Percentiles rank a stretch among this genome's conserved stretches.
Evolutionary conservation across 2,329 filamentous ascomycete species (phyloP).

Genomic region (Alternaria postmessia): DNA sequence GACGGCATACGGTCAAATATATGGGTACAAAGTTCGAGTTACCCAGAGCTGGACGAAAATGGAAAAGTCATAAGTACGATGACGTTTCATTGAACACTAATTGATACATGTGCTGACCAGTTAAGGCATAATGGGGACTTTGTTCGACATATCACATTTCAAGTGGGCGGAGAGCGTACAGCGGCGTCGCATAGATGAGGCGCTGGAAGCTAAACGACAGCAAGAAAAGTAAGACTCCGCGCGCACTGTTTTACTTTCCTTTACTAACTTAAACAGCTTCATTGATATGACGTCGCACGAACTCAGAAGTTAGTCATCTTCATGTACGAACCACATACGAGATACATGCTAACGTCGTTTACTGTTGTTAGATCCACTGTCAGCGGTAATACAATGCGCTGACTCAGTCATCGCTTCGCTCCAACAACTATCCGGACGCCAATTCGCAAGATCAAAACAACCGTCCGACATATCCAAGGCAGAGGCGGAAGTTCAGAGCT

Average conservation of each 20-base stretch:
- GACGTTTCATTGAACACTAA: fast-evolving
- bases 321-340: background rate
- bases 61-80: conserved; percentile 35
- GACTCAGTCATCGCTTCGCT: conserved; percentile 51
- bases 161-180: conserved; percentile 51
- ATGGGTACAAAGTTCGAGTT: conserved; percentile 39
- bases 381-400: conserved; percentile 54
- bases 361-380: conserved; percentile 27
- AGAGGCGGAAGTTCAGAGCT: conserved; percentile 29
- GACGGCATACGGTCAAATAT: conserved; percentile 34
- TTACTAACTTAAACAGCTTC: conserved; percentile 29
- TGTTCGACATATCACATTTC: conserved; percentile 50
- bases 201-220: conserved; percentile 48
- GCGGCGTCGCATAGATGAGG: conserved; percentile 44
- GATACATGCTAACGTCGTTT: background rate
- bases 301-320: conserved; percentile 24
- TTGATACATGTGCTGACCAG: background rate
- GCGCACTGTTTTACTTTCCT: background rate
- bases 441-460: conserved; percentile 1
- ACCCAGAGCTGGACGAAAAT: conserved; percentile 32
- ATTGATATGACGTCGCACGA: conserved; percentile 51
- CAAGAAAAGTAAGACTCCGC: conserved; percentile 40
- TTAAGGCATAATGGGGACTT: conserved; percentile 42
- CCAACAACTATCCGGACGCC: conserved; percentile 21
- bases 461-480: conserved; percentile 16